Conservation (phyloP, 23 red algal genomes). For the Cyanidium caldarium region DNA sequence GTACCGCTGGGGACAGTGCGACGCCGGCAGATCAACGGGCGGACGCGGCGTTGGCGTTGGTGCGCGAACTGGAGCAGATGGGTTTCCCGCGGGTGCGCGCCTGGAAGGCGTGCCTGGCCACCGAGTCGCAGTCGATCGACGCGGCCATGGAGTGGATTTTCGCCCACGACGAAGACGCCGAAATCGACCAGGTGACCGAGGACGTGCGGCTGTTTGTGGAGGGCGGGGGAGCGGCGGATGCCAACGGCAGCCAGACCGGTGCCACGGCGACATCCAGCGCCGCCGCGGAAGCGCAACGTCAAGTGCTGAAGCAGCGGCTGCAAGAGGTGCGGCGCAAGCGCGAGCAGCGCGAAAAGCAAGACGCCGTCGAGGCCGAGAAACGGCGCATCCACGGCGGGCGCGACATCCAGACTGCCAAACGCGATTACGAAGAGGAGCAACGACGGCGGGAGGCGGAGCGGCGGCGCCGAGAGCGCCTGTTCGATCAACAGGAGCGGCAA, state of each 20-base stretch:
- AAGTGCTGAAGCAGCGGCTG: constrained; percentile 27
- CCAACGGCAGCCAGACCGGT: too few species aligned
- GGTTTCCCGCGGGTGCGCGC: constrained; percentile 73
- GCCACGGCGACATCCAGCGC: too few species aligned
- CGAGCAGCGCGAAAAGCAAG: constrained; percentile 62
- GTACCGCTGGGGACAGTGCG: neutral
- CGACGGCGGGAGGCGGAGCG: constrained; percentile 40
- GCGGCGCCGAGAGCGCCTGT: constrained; percentile 35
- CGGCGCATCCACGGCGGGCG: constrained; percentile 41
- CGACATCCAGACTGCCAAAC: constrained; percentile 34
- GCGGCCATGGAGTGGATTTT: constrained; percentile 82
- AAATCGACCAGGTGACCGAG: constrained; percentile 60
- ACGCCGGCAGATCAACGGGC: neutral
- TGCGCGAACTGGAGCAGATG: constrained; percentile 30
- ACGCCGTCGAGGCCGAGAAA: constrained; percentile 61
- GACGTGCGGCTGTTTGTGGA: constrained; percentile 28
- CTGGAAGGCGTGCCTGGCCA: constrained; percentile 50
- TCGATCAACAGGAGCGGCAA: constrained; percentile 28
- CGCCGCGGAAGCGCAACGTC: constrained; percentile 39
- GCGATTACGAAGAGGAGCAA: constrained; percentile 35
- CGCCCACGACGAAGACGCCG: constrained; percentile 65
- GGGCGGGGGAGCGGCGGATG: constrained; percentile 7
- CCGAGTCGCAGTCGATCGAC: constrained; percentile 45
- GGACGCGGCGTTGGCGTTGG: neutral
- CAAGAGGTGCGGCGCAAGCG: constrained; percentile 42